phyloP scores from a whole-genome alignment of 2,329 filamentous ascomycete genomes.

The Fusarium neocosmosporiellum region DNA sequence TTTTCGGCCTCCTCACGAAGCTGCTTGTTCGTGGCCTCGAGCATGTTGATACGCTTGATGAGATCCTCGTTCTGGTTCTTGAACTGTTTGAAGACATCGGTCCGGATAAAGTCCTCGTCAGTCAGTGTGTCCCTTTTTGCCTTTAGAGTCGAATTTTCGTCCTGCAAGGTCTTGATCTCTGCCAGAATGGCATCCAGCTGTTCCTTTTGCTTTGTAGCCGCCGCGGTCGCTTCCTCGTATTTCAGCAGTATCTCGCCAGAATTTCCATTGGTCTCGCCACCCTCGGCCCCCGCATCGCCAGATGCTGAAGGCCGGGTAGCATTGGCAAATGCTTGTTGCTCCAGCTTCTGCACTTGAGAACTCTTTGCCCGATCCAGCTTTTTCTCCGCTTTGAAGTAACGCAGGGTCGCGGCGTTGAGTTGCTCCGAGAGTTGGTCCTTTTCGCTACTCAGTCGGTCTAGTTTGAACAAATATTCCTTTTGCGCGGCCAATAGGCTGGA shows the following conservation, averaged over 20 bases:
- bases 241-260: slow-evolving; percentile 78
- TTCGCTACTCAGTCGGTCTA: slow-evolving; percentile 80
- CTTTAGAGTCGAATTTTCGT: slow-evolving; percentile 82
- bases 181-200: slow-evolving; percentile 83
- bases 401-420: slow-evolving; percentile 86
- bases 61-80: slow-evolving; percentile 92
- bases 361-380: slow-evolving; percentile 92
- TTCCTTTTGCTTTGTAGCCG: slow-evolving; percentile 85
- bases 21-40: slow-evolving; percentile 89
- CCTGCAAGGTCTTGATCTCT: slow-evolving; percentile 79
- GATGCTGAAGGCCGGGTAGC: slow-evolving; percentile 61
- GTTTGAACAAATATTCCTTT: slow-evolving; percentile 81
- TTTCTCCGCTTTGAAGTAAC: slow-evolving; percentile 96
- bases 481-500: slow-evolving; percentile 81
- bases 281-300: slow-evolving; percentile 60
- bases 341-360: slow-evolving; percentile 88
- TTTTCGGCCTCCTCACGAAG: slow-evolving; percentile 87
- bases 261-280: slow-evolving; percentile 64
- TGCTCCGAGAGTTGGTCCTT: slow-evolving; percentile 89
- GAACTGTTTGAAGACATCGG: slow-evolving; percentile 92
- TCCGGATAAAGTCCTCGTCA: slow-evolving; percentile 94
- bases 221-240: slow-evolving; percentile 80
- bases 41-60: slow-evolving; percentile 88
- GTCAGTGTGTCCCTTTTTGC: slow-evolving; percentile 76
- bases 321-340: slow-evolving; percentile 85